phyloP scores from a whole-genome alignment of 1,284 basidiomycete genomes.

The Tylopilus orsonianus region DNA sequence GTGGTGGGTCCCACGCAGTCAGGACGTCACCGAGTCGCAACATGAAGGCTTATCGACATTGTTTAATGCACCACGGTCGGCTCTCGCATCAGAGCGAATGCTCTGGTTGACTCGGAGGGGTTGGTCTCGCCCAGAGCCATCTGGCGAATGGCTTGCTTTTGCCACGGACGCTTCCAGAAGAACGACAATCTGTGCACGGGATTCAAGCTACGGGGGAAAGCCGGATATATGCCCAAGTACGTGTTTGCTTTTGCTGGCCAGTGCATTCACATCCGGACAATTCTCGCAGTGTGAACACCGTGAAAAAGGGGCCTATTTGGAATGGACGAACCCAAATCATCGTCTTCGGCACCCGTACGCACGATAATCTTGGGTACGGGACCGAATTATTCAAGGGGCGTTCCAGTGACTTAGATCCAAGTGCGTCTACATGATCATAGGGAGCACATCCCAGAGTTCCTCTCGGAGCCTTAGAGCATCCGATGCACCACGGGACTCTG shows the following conservation, averaged over 20 bases:
- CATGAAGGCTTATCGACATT: no score
- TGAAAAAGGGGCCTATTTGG: background rate
- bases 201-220: slow-evolving; percentile 2
- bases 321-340: slow-evolving; percentile 1
- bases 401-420: background rate
- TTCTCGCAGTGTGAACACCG: background rate
- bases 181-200: background rate
- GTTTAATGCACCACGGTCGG: background rate
- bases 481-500: slow-evolving; percentile 4
- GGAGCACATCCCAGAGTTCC: background rate
- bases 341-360: background rate
- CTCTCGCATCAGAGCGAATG: background rate
- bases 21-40: background rate
- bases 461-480: background rate
- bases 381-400: slow-evolving; percentile 8
- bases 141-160: background rate
- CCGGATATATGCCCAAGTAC: background rate
- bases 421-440: background rate
- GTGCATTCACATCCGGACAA: background rate
- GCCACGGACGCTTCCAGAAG: background rate
- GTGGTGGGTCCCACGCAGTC: slow-evolving; percentile 6
- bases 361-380: slow-evolving; percentile 1
- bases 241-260: slow-evolving; percentile 2
- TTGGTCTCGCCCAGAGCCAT: background rate
- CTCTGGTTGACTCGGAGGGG: background rate